These are phyloP conservation scores for Sordariomycetes sp. DNA, from an alignment of 2,329 filamentous ascomycete species.

Conservation along the genomic window DNA sequence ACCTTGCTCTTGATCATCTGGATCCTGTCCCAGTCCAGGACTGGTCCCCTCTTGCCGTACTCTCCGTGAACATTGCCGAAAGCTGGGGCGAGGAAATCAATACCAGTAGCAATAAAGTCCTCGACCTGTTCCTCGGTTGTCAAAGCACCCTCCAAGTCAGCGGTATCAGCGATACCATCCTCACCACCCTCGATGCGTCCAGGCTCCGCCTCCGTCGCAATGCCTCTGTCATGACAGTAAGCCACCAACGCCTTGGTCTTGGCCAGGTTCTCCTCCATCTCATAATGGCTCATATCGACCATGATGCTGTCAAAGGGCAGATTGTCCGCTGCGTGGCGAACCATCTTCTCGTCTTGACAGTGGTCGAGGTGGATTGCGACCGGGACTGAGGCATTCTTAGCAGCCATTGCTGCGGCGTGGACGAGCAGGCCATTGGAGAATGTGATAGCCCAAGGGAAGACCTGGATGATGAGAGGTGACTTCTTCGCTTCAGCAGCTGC, in stretches of 20 bases:
- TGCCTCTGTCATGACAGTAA: constrained; percentile 53
- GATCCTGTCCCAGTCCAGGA: constrained; percentile 45
- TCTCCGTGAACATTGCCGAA: constrained; percentile 72
- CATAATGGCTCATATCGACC: constrained; percentile 69
- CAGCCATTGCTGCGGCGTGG: constrained; percentile 45
- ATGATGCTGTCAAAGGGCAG: constrained; percentile 62
- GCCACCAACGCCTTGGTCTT: constrained; percentile 52
- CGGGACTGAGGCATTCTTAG: constrained; percentile 44
- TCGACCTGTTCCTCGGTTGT: constrained; percentile 62
- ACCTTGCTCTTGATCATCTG: constrained; percentile 18
- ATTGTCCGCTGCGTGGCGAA: constrained; percentile 43
- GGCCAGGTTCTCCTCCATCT: constrained; percentile 59
- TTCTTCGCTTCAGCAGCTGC: constrained; percentile 58
- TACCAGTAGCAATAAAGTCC: constrained; percentile 61
- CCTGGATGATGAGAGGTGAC: constrained; percentile 58
- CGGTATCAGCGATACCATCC: constrained; percentile 59
- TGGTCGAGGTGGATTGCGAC: constrained; percentile 59
- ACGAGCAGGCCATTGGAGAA: constrained; percentile 48
- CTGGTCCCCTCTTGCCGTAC: constrained; percentile 49
- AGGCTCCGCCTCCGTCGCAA: constrained; percentile 60
- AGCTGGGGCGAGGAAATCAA: constrained; percentile 67
- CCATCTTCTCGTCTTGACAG: constrained; percentile 50
- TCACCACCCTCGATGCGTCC: constrained; percentile 57
- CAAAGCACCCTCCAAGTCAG: constrained; percentile 36
- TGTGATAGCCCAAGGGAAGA: constrained; percentile 63